A percentile compares a stretch with the other conserved stretches of the same genome.
Conservation (phyloP, 106 monocot species). For the Platanthera guangdongensis region DNA sequence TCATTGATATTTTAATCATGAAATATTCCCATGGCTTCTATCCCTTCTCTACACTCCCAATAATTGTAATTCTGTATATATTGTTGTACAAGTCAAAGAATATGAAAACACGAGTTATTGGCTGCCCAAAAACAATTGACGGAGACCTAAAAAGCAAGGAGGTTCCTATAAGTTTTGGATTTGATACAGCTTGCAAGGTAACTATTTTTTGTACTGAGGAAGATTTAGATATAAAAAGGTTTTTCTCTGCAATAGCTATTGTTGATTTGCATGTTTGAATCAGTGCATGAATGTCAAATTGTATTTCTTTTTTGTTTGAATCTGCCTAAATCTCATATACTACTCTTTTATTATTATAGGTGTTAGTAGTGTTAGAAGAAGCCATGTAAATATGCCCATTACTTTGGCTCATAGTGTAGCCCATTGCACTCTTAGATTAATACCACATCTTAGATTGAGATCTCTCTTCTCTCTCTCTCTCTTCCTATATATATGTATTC, state of each 20-base stretch:
- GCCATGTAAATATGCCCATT: no score
- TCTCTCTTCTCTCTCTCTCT: no score
- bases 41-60: neutral
- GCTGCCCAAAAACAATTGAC: slow-evolving; percentile 98
- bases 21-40: neutral
- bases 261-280: slow-evolving; percentile 3
- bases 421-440: no score
- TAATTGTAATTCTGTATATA: slow-evolving; percentile 1
- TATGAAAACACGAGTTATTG: slow-evolving; percentile 80
- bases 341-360: no score
- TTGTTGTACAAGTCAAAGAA: slow-evolving; percentile 52
- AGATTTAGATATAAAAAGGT: neutral
- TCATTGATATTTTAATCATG: neutral
- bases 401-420: no score
- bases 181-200: slow-evolving; percentile 99
- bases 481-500: no score
- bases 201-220: neutral
- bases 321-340: no score
- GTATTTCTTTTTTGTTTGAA: neutral
- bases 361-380: no score
- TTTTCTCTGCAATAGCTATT: neutral
- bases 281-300: neutral
- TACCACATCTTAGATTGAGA: no score
- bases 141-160: slow-evolving; percentile 97
- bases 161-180: slow-evolving; percentile 98